phyloP scores from a whole-genome alignment of 495 filamentous ascomycete genomes.

The Hypoxylon perforatum region DNA sequence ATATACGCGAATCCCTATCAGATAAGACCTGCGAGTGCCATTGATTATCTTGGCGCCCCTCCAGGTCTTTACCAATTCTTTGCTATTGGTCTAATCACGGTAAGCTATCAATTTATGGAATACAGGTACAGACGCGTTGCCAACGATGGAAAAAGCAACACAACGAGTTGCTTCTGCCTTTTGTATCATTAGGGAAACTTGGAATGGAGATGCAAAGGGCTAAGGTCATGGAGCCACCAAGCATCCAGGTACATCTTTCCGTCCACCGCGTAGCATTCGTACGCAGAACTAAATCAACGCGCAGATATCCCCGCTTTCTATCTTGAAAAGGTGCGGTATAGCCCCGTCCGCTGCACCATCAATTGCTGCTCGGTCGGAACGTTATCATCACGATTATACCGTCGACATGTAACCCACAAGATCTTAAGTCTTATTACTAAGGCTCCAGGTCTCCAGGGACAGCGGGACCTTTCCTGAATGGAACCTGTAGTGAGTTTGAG shows the following conservation, averaged over 20 bases:
- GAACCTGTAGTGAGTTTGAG: constrained; percentile 49
- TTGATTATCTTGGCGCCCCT: too few species aligned
- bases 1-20: too few species aligned
- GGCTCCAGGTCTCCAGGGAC: too few species aligned
- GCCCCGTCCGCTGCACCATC: constrained; percentile 53
- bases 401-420: too few species aligned
- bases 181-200: background rate
- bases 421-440: too few species aligned
- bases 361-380: constrained; percentile 44
- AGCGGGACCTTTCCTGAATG: constrained; percentile 28
- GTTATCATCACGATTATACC: constrained; percentile 49
- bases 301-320: background rate
- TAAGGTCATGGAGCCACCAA: background rate
- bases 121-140: background rate
- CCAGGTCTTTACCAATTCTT: too few species aligned
- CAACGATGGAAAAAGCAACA: background rate
- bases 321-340: background rate
- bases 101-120: too few species aligned
- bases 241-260: background rate
- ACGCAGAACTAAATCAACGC: background rate
- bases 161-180: background rate
- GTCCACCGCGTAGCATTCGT: background rate
- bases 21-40: too few species aligned
- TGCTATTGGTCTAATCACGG: too few species aligned
- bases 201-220: background rate